Evolutionary conservation across 768 basidiomycete species (phyloP).

Genomic region (Scleroderma bovista): DNA sequence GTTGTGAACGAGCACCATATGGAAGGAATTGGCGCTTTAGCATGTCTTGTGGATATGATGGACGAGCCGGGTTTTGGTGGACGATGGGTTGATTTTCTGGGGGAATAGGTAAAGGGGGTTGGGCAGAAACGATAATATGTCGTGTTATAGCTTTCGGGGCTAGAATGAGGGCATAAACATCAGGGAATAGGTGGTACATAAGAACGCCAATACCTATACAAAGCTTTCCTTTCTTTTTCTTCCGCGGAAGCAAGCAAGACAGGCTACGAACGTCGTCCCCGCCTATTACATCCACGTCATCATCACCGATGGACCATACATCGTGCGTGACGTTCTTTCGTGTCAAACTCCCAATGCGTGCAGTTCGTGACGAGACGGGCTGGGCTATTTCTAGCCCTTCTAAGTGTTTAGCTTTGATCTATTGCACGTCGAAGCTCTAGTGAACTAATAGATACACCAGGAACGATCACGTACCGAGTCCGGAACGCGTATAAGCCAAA

Average conservation of each 20-base stretch:
- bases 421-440: neutral
- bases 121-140: conserved; percentile 54
- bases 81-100: conserved; percentile 12
- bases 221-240: conserved; percentile 51
- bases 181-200: conserved; percentile 29
- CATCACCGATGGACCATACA: conserved; percentile 56
- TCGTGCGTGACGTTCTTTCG: conserved; percentile 56
- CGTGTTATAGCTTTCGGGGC: conserved; percentile 57
- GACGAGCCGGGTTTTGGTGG: conserved; percentile 50
- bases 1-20: conserved; percentile 41
- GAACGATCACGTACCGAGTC: conserved; percentile 46
- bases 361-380: conserved; percentile 34
- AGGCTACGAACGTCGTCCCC: conserved; percentile 62
- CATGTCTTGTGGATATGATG: conserved; percentile 51
- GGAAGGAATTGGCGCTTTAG: conserved; percentile 63
- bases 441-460: neutral
- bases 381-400: conserved; percentile 45
- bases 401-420: conserved; percentile 67
- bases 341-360: conserved; percentile 43
- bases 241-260: conserved; percentile 61
- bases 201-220: conserved; percentile 44
- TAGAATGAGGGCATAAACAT: conserved; percentile 15
- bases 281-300: conserved; percentile 31
- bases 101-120: conserved; percentile 29
- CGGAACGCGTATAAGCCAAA: conserved; percentile 70